Percentiles rank a stretch among this genome's conserved stretches.
Evolutionary conservation across 768 basidiomycete species (phyloP).

Genomic region (Gyrodon lividus): DNA sequence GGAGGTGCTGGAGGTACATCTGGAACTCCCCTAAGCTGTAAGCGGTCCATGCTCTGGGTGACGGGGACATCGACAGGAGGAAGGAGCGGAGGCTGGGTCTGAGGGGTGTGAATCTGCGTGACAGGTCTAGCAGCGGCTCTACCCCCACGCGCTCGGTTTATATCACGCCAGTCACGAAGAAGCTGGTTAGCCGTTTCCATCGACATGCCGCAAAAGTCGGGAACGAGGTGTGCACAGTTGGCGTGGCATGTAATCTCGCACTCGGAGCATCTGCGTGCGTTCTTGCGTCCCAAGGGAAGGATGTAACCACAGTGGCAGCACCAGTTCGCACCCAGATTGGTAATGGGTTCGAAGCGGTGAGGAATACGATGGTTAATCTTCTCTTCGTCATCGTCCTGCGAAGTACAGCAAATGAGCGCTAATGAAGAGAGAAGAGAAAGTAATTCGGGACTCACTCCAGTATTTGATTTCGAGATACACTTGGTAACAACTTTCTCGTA

Average conservation of each 20-base stretch:
- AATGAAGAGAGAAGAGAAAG: conserved; percentile 1
- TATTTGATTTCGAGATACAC: conserved; percentile 96
- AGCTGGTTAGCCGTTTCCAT: conserved; percentile 98
- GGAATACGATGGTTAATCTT: conserved; percentile 99
- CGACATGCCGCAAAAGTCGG: conserved; percentile 99
- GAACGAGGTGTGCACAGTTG: conserved; percentile 95
- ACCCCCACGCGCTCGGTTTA: conserved; percentile 69
- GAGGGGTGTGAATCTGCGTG: conserved; percentile 31
- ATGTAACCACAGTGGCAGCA: conserved; percentile 99
- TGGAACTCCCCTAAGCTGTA: conserved; percentile 42
- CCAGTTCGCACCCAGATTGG: conserved; percentile 98
- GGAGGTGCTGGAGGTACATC: conserved; percentile 32
- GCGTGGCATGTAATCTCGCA: conserved; percentile 97
- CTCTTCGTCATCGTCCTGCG: conserved; percentile 92
- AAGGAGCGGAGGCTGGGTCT: conserved; percentile 30
- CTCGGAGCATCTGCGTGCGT: conserved; percentile 92
- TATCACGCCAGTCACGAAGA: conserved; percentile 86
- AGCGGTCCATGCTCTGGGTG: conserved; percentile 40
- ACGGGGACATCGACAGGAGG: conserved; percentile 35
- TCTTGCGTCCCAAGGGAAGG: conserved; percentile 94
- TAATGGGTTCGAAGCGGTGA: conserved; percentile 95
- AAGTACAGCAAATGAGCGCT: background rate
- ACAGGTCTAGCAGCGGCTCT: conserved; percentile 41
- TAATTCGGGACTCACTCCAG: conserved; percentile 62
- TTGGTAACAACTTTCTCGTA: conserved; percentile 99